These are phyloP conservation scores for Drechslera avenae DNA, from an alignment of 2,329 filamentous ascomycete species.

Conservation along the genomic window DNA sequence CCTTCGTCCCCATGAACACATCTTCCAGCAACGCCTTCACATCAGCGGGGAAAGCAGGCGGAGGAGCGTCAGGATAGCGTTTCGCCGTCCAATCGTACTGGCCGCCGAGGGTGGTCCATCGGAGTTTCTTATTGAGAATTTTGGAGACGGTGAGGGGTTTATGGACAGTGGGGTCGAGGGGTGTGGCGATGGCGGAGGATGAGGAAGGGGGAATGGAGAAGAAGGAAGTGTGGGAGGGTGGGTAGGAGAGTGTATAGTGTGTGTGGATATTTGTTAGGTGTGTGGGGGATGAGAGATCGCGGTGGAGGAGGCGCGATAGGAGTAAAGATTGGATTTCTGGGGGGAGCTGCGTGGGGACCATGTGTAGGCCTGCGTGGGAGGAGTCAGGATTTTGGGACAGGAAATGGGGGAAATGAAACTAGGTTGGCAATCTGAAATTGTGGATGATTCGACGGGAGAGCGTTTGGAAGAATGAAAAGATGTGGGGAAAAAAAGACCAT, in stretches of 20 bases:
- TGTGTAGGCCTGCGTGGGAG: conserved; percentile 68
- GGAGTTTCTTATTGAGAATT: conserved; percentile 78
- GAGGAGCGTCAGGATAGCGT: conserved; percentile 74
- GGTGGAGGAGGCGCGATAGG: conserved; percentile 75
- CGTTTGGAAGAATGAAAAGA: too few relatives aligned
- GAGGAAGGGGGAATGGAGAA: conserved; percentile 48
- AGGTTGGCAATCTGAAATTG: too few relatives aligned
- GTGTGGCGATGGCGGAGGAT: conserved; percentile 52
- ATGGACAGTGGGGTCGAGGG: conserved; percentile 76
- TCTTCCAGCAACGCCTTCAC: conserved; percentile 69
- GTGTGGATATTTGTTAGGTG: conserved; percentile 92
- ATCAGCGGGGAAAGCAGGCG: conserved; percentile 74
- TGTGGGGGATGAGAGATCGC: conserved; percentile 71
- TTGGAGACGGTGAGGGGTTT: conserved; percentile 71
- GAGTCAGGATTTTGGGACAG: not conserved
- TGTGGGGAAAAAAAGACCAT: not conserved
- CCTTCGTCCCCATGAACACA: conserved; percentile 76
- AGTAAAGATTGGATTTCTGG: conserved; percentile 69
- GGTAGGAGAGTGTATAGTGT: conserved; percentile 75
- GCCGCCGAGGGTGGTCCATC: conserved; percentile 92
- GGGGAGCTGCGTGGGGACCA: conserved; percentile 77
- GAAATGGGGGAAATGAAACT: too few relatives aligned
- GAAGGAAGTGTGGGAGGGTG: too few relatives aligned
- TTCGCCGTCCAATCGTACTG: conserved; percentile 97
- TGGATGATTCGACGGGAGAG: not conserved